phyloP scores from a whole-genome alignment of 371 early-diverging fungal species.

The Apophysomyces trapeziformis region DNA sequence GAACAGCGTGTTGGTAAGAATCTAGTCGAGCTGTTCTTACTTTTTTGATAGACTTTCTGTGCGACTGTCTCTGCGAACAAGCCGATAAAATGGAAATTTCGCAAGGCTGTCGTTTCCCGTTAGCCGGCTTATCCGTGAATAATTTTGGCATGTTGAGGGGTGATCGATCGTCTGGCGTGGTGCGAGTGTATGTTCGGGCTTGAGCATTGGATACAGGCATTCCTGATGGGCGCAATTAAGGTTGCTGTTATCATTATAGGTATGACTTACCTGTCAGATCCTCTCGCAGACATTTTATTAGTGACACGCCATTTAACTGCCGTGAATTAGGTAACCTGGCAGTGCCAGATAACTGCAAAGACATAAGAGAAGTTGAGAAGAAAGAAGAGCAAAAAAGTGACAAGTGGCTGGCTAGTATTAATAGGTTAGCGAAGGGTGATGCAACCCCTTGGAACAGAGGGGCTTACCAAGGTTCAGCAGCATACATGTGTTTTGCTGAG shows the following conservation, averaged over 20 bases:
- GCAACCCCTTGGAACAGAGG: not conserved
- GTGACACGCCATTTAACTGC: slow-evolving; percentile 12
- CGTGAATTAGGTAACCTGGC: slow-evolving; percentile 18
- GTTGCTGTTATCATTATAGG: not conserved
- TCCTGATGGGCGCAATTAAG: slow-evolving; percentile 4
- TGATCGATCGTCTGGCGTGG: not conserved
- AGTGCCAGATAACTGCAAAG: not conserved
- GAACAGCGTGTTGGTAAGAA: not conserved
- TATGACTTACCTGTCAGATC: slow-evolving; percentile 14
- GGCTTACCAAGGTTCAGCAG: not conserved
- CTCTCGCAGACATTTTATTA: slow-evolving; percentile 8
- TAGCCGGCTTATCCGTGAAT: not conserved
- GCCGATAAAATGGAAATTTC: not conserved
- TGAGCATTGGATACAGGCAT: not conserved
- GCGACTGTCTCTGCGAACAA: not conserved
- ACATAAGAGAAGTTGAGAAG: not conserved
- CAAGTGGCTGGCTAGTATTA: slow-evolving; percentile 5
- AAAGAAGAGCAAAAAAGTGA: not conserved
- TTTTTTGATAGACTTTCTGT: slow-evolving; percentile 1
- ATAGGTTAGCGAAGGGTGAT: not conserved
- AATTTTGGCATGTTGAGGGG: not conserved
- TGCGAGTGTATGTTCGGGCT: not conserved
- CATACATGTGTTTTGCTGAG: not conserved
- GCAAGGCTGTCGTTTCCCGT: not conserved
- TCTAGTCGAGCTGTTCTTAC: slow-evolving; percentile 2